phyloP scores from a whole-genome alignment of 2,329 filamentous ascomycete genomes.

The Trichoderma asperellum region DNA sequence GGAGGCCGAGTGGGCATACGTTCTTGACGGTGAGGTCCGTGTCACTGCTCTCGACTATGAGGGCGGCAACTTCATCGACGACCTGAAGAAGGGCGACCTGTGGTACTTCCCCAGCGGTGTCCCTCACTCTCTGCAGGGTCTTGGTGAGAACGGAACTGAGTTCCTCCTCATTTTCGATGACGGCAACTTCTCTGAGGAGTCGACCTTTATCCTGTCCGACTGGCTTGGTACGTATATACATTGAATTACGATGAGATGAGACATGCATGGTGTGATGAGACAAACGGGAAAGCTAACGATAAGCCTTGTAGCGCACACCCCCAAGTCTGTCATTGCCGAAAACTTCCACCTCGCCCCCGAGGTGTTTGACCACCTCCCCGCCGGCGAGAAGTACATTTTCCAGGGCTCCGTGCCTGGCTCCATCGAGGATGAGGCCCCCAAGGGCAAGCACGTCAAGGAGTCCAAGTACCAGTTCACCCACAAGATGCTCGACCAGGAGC shows the following conservation, averaged over 20 bases:
- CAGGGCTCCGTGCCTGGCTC: constrained; percentile 66
- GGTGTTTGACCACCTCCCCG: constrained; percentile 69
- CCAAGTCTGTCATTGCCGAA: constrained; percentile 71
- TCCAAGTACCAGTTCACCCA: constrained; percentile 72
- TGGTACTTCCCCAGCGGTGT: constrained; percentile 83
- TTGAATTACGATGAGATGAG: neutral
- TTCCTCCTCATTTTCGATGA: constrained; percentile 56
- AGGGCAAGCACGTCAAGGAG: constrained; percentile 63
- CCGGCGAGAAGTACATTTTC: constrained; percentile 77
- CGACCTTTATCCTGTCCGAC: constrained; percentile 74
- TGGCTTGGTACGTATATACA: constrained; percentile 61
- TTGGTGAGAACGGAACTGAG: constrained; percentile 63
- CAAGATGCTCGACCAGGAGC: constrained; percentile 70
- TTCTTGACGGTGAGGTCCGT: constrained; percentile 70
- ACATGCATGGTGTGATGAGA: neutral
- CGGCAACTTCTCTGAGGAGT: constrained; percentile 60
- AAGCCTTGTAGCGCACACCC: constrained; percentile 63
- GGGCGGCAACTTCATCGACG: constrained; percentile 76
- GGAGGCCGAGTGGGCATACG: constrained; percentile 77
- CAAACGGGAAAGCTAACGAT: neutral
- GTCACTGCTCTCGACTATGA: constrained; percentile 76
- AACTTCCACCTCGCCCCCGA: constrained; percentile 76
- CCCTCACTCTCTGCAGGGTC: constrained; percentile 75
- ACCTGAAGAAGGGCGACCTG: constrained; percentile 74
- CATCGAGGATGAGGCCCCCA: constrained; percentile 67